Percentiles rank a stretch among this genome's conserved stretches.
Evolutionary conservation across 306 rosid species (phyloP).

Genomic region (Abrus pulchellus): DNA sequence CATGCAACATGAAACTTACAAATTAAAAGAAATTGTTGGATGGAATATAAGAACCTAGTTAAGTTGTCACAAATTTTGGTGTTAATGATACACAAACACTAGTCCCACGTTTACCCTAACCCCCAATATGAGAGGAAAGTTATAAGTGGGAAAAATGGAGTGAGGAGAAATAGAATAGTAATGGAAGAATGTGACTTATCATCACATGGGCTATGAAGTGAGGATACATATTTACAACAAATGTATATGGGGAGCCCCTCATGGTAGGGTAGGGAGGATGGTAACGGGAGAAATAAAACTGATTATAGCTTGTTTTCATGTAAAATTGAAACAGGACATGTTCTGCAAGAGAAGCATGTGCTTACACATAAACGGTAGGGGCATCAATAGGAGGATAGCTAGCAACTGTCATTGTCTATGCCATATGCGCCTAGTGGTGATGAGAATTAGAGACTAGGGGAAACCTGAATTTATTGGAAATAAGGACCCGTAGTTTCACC

Average conservation of each 20-base stretch:
- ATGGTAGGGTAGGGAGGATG: constrained; percentile 70
- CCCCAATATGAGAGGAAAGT: constrained; percentile 44
- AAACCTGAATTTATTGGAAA: constrained; percentile 78
- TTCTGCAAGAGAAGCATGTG: constrained; percentile 77
- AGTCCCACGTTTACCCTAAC: constrained; percentile 44
- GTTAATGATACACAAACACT: constrained; percentile 25
- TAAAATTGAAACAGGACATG: constrained; percentile 74
- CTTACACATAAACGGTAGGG: constrained; percentile 67
- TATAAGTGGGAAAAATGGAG: constrained; percentile 25
- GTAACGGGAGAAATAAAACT: constrained; percentile 51
- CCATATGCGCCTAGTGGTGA: constrained; percentile 59
- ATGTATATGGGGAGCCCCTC: constrained; percentile 56
- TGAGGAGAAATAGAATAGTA: constrained; percentile 49
- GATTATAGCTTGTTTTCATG: constrained; percentile 54
- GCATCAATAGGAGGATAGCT: constrained; percentile 66
- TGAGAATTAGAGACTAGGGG: constrained; percentile 60
- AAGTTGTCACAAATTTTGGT: constrained; percentile 23
- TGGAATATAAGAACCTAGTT: constrained; percentile 33
- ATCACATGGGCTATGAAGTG: constrained; percentile 57
- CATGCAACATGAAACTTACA: constrained; percentile 25
- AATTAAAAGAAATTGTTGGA: constrained; percentile 24
- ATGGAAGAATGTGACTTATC: constrained; percentile 62
- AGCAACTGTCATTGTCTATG: constrained; percentile 87
- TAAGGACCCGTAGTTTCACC: constrained; percentile 43
- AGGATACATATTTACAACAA: constrained; percentile 59